Evolutionary conservation across 805 yeast species (phyloP), one percentile per base, ranked within the genome.

Genomic region (Soucietia sequanensis): DNA sequence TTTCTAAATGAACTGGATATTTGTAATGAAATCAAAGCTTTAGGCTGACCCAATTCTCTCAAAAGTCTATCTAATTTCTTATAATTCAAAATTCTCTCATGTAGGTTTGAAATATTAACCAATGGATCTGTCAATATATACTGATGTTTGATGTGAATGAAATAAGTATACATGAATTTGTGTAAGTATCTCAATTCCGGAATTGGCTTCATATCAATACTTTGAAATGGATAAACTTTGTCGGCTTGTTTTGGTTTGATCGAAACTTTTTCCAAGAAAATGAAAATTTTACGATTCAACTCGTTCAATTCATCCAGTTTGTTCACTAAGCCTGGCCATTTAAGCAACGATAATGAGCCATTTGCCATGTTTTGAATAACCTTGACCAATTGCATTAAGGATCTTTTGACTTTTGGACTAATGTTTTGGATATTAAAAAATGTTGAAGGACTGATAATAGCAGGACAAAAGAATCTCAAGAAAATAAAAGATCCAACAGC

Each of bases 401-500:
- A 76, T 43, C 95, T 72, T 42, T 88, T 75, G 48, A 52, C 71
- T 30, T 57, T 63, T 3, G 58, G 54, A 34, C 52, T 49, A 8
- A 48, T 44, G 5, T 52, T 44, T 3, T 54, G 44, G 19, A 63
- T 47, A 28, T 54, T 60, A 31, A 68, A 62, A 37, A 58, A 70
- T 5, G 81, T 70, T 38, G 86, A 95, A 0, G 97, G 97, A 22
- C 88, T 80, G 10, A 90, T 90, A 47, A 90, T 80, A 0, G 95
- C 95, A 9, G 98, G 97, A 54, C 95, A 89, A 44, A 89, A 75
- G 57, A 82, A 86, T 40, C 96, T 67, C 46, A 91, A 66, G 50
- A 91, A 90, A 35, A 91, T 67, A 54, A 85, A 91, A 0, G 95
- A 89, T 0, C 96, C 95, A 18, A 88, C 83, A 1, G 95, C 88